Evolutionary conservation across 202 grass and related monocot species (phyloP).

Genomic region (Schoenoplectus triqueter): DNA sequence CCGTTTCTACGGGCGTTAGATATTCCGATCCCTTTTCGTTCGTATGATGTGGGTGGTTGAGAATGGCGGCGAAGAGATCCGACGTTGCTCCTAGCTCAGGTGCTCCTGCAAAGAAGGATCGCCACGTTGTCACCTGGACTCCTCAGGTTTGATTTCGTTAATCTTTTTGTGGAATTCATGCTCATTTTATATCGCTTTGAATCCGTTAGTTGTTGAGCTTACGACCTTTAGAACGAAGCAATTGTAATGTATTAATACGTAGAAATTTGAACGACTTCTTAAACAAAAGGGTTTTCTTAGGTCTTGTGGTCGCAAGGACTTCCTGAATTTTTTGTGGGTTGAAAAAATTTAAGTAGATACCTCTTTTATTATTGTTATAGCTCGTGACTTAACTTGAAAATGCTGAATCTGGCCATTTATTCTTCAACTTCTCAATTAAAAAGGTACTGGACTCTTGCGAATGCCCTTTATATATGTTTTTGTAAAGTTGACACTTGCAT

Average conservation of each 20-base stretch:
- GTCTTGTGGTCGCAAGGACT: not conserved
- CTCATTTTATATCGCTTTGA: too few relatives aligned
- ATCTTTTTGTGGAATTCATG: too few relatives aligned
- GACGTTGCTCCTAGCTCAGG: constrained; percentile 24
- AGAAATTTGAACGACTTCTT: not conserved
- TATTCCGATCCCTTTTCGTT: not conserved
- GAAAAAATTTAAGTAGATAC: not conserved
- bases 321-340: not conserved
- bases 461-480: not conserved
- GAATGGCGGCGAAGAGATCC: constrained; percentile 53
- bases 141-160: constrained; percentile 49
- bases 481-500: not conserved
- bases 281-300: not conserved
- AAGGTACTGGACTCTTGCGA: not conserved
- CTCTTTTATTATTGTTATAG: not conserved
- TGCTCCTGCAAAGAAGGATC: constrained; percentile 60
- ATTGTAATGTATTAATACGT: not conserved
- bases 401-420: constrained; percentile 19
- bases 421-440: not conserved
- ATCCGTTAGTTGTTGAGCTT: not conserved
- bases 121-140: constrained; percentile 80
- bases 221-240: not conserved
- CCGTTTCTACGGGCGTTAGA: not conserved
- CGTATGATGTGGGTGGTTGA: constrained; percentile 52
- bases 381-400: not conserved